A percentile compares a stretch with the other conserved stretches of the same genome.
Conservation (phyloP, 257 asterid genomes). For the Paulownia fortunei region DNA sequence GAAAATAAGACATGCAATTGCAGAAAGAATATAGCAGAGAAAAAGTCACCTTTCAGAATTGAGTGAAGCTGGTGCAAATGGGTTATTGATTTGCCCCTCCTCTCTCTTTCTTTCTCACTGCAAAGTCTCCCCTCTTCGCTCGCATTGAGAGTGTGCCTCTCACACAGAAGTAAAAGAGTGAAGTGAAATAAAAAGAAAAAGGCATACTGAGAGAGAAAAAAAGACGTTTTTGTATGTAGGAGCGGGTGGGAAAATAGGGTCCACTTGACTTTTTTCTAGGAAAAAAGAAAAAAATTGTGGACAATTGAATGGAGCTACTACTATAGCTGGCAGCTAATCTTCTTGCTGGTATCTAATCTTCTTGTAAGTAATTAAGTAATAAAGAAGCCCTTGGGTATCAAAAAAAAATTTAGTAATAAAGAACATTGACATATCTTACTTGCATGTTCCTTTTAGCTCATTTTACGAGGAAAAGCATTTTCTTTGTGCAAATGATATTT, state of each 20-base stretch:
- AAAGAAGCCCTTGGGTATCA: too few relatives aligned
- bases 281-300: slow-evolving; percentile 29
- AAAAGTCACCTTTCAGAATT: slow-evolving; percentile 37
- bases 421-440: slow-evolving; percentile 26
- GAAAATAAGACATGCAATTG: slow-evolving; percentile 23
- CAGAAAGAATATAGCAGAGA: slow-evolving; percentile 5
- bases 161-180: slow-evolving; percentile 19
- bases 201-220: not conserved
- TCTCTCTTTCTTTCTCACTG: slow-evolving; percentile 26
- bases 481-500: too few relatives aligned
- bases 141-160: not conserved
- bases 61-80: slow-evolving; percentile 31
- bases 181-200: slow-evolving; percentile 22
- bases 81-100: slow-evolving; percentile 31
- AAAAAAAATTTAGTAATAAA: not conserved
- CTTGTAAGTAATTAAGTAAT: slow-evolving; percentile 10
- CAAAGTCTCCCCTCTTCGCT: slow-evolving; percentile 11
- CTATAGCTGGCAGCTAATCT: too few relatives aligned
- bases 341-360: slow-evolving; percentile 9
- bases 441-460: slow-evolving; percentile 18
- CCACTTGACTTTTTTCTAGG: slow-evolving; percentile 27
- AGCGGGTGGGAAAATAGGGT: slow-evolving; percentile 25
- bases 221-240: slow-evolving; percentile 24
- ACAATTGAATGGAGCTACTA: slow-evolving; percentile 19
- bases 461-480: slow-evolving; percentile 16